phyloP scores from a whole-genome alignment of 225 moss, liverwort and hornwort genomes.

The Climacium dendroides region DNA sequence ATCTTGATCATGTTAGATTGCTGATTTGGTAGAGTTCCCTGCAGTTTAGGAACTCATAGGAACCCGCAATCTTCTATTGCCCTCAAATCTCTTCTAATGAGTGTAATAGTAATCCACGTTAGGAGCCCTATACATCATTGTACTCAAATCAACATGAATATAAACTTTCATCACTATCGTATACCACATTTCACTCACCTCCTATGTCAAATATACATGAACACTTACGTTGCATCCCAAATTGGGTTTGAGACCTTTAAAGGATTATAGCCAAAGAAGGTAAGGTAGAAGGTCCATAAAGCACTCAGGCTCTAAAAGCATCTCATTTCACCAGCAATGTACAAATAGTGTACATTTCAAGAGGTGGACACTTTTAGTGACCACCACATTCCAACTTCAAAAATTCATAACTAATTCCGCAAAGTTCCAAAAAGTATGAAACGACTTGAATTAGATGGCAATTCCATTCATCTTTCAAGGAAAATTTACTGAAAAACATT shows the following conservation, averaged over 20 bases:
- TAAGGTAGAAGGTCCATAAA: neutral
- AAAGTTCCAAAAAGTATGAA: neutral
- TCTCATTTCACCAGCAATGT: neutral
- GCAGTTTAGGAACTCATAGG: too few relatives aligned
- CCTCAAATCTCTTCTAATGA: too few relatives aligned
- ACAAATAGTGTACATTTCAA: neutral
- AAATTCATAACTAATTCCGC: neutral
- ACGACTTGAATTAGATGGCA: too few relatives aligned
- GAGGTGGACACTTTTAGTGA: neutral
- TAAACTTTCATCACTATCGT: rapidly evolving
- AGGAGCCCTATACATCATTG: neutral
- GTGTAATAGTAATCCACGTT: neutral
- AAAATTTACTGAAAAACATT: neutral
- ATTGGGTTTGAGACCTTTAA: neutral
- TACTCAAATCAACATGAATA: neutral
- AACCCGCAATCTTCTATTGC: too few relatives aligned
- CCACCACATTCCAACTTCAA: neutral
- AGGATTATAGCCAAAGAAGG: rapidly evolving
- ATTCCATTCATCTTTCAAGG: too few relatives aligned
- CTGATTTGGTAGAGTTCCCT: too few relatives aligned
- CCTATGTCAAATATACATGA: neutral
- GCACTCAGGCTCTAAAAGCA: rapidly evolving
- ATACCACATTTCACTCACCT: neutral
- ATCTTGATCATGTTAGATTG: too few relatives aligned
- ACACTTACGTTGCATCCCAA: neutral